A percentile compares a stretch with the other conserved stretches of the same genome.
Conservation (phyloP, 1,139 yeast species). For the Candida tetrigidarum region DNA sequence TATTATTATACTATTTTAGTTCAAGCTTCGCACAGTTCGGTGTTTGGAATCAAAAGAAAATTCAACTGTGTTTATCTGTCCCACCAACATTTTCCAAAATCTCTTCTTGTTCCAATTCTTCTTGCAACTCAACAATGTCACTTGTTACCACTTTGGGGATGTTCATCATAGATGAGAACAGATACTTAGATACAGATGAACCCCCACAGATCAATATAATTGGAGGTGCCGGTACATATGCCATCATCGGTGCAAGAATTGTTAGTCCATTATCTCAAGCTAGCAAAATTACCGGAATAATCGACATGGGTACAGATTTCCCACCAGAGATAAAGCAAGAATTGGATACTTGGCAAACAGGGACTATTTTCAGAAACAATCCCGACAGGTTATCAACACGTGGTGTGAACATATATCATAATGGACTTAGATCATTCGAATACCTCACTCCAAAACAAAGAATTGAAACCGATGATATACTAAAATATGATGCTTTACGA, state of each 20-base stretch:
- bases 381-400: constrained; percentile 66
- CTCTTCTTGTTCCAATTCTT: too few species aligned
- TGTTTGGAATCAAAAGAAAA: too few species aligned
- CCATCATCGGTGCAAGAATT: constrained; percentile 75
- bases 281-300: constrained; percentile 60
- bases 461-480: constrained; percentile 63
- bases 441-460: constrained; percentile 63
- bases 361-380: constrained; percentile 58
- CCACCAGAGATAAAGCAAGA: constrained; percentile 52
- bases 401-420: constrained; percentile 77
- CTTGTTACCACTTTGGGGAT: constrained; percentile 74
- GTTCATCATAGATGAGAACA: constrained; percentile 92
- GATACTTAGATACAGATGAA: constrained; percentile 49
- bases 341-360: constrained; percentile 65
- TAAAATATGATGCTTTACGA: constrained; percentile 36
- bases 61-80: too few species aligned
- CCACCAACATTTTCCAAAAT: too few species aligned
- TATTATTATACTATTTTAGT: too few species aligned
- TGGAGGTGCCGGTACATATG: constrained; percentile 93
- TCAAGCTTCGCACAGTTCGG: too few species aligned
- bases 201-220: constrained; percentile 56
- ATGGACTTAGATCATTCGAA: constrained; percentile 54
- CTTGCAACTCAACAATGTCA: constrained; percentile 20
- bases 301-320: constrained; percentile 82
- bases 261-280: constrained; percentile 42